Evolutionary conservation across 2,329 filamentous ascomycete species (phyloP).

Genomic region (Neopestalotiopsis clavispora): DNA sequence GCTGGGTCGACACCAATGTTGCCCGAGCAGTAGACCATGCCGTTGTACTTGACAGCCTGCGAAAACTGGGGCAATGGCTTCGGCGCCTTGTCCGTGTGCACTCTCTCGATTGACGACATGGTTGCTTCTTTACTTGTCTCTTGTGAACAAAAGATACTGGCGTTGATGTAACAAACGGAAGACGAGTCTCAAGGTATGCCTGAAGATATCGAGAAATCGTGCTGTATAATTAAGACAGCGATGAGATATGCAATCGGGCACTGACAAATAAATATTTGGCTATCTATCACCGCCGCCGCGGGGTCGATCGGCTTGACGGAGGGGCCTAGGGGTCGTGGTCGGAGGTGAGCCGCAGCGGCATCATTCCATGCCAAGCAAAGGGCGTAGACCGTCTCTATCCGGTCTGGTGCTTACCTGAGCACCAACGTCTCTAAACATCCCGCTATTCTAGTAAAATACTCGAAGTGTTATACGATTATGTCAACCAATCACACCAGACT

Average conservation of each 20-base stretch:
- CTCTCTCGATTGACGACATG: conserved; percentile 42
- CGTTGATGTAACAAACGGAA: background rate
- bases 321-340: background rate
- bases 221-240: background rate
- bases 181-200: no score
- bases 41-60: conserved; percentile 66
- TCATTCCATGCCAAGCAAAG: background rate
- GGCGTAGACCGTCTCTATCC: background rate
- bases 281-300: background rate
- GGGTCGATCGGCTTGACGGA: background rate
- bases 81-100: conserved; percentile 54
- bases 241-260: background rate
- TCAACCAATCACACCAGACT: no score
- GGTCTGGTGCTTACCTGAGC: background rate
- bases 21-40: conserved; percentile 75
- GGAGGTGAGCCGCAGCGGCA: background rate
- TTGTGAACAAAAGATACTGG: no score
- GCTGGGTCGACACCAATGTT: conserved; percentile 61
- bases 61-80: conserved; percentile 61
- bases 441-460: no score
- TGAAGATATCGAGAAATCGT: no score
- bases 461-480: no score
- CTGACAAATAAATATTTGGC: conserved; percentile 1
- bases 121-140: background rate
- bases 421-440: background rate